Evolutionary conservation across 139 green algal species (phyloP).

Genomic region (Chlamydomonas incerta): DNA sequence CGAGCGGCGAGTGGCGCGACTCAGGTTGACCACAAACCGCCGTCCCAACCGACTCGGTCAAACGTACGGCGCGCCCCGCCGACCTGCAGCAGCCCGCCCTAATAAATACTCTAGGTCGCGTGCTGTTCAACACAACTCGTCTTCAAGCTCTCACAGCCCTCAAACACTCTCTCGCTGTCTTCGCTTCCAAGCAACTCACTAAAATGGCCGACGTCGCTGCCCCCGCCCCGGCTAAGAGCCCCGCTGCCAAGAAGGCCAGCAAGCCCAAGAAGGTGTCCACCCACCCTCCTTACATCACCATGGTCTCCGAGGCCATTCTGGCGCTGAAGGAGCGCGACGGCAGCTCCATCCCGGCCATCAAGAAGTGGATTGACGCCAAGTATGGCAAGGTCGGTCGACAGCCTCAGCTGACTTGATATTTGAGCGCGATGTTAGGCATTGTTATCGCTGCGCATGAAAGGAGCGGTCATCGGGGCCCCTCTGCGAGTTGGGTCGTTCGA

Average conservation of each 20-base stretch:
- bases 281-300: slow-evolving; percentile 40
- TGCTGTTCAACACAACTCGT: background rate
- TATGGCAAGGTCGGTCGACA: slow-evolving; percentile 53
- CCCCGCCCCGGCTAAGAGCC: background rate
- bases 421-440: no score
- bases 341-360: slow-evolving; percentile 76
- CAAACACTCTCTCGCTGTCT: background rate
- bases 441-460: no score
- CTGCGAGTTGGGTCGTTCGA: background rate
- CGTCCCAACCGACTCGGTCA: no score
- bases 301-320: slow-evolving; percentile 71
- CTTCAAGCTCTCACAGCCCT: background rate
- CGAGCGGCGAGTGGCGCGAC: no score
- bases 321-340: slow-evolving; percentile 84
- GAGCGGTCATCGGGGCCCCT: no score
- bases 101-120: background rate
- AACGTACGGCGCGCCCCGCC: no score
- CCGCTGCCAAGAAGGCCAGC: slow-evolving; percentile 69
- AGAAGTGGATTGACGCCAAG: slow-evolving; percentile 81
- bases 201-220: background rate
- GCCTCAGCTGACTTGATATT: no score
- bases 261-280: background rate
- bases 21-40: no score
- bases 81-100: background rate
- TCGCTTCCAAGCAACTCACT: background rate